Evolutionary conservation across 2,329 filamentous ascomycete species (phyloP), one percentile per base, ranked within the genome.

Genomic region (Pseudocercospora eumusae): DNA sequence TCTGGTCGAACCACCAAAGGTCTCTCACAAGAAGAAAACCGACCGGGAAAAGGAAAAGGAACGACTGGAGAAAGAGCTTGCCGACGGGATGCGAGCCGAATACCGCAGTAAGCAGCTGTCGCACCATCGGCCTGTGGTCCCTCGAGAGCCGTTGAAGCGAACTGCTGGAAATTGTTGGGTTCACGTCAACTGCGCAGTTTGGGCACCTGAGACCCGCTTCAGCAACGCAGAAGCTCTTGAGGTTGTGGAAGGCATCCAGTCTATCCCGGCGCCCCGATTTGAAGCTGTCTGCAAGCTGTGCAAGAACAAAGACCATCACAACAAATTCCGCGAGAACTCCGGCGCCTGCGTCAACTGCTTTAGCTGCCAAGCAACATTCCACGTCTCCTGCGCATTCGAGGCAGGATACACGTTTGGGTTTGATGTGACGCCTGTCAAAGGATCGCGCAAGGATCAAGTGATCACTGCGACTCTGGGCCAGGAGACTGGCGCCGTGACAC

Each of bases 161-260:
- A 99, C 95, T 0, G 91, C 90, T 3, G 92, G 96, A 74, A 98
- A 98, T 78, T 98, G 98, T 73, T 99, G 95, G 95, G 91, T 97
- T 15, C 95, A 99, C 74, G 92, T 98, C 27, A 88, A 89, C 40
- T 99, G 95, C 73, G 93, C 95, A 1, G 82, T 96, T 18, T 98
- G 91, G 87, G 93, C 90, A 10, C 88, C 92, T 0, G 95, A 99
- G 76, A 88, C 96, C 70, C 95, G 93, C 72, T 99, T 97, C 75
- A 93, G 90, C 65, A 91, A 91, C 70, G 89, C 92, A 18, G 87
- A 88, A 71, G 86, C 89, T 18, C 80, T 99, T 33, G 90, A 92
- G 69, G 89, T 92, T 31, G 92, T 91, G 1, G 95, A 99, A 78
- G 93, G 93, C 20, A 92, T 99, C 66, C 89, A 90, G 3, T 88